These are phyloP conservation scores for Lentinula edodes DNA, from an alignment of 768 basidiomycete genomes.

Conservation along the genomic window DNA sequence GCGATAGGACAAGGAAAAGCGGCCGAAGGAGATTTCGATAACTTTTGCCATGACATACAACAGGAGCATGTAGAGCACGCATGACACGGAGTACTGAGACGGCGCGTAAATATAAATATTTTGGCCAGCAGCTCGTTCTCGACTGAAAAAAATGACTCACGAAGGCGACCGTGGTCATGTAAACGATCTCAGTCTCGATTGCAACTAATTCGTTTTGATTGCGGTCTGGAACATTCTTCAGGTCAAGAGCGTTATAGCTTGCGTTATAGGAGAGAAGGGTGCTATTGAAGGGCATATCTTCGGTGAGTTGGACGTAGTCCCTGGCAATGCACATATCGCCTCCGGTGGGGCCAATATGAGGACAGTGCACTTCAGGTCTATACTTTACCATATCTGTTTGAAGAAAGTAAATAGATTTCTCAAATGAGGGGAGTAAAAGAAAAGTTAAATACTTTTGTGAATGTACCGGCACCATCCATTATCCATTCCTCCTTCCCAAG, in stretches of 20 bases:
- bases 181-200: not conserved
- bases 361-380: constrained; percentile 8
- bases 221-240: not conserved
- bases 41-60: not conserved
- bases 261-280: constrained; percentile 2
- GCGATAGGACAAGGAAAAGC: not conserved
- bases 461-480: constrained; percentile 4
- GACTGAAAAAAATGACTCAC: not conserved
- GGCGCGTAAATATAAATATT: not conserved
- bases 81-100: not conserved
- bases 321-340: constrained; percentile 9
- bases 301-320: constrained; percentile 1
- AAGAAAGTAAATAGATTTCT: not conserved
- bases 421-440: not conserved
- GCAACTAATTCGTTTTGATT: not conserved
- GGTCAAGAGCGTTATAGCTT: constrained; percentile 4
- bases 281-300: not conserved
- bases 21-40: not conserved
- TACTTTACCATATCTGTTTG: constrained; percentile 6
- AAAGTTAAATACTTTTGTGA: not conserved
- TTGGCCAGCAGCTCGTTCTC: not conserved
- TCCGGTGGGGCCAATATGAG: constrained; percentile 9
- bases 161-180: constrained; percentile 1
- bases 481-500: constrained; percentile 8
- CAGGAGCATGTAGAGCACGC: constrained; percentile 1